These are phyloP conservation scores for Thermoascus crustaceus DNA, from an alignment of 2,329 filamentous ascomycete species.

Conservation along the genomic window DNA sequence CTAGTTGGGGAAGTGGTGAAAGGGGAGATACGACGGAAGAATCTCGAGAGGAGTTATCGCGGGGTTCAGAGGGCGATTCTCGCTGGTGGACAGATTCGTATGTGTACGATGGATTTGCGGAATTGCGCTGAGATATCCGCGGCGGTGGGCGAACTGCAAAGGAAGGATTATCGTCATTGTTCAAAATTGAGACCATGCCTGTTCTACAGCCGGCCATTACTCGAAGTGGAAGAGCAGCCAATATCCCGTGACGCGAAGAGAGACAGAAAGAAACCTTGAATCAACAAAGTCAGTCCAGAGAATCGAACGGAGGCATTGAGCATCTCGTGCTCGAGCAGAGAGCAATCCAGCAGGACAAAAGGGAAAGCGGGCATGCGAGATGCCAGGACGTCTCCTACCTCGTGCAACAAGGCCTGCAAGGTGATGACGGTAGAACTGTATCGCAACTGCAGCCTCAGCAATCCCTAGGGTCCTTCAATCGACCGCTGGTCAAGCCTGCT, in stretches of 20 bases:
- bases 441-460: too few relatives aligned
- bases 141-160: constrained; percentile 34
- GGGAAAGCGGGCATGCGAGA: too few relatives aligned
- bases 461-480: too few relatives aligned
- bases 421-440: too few relatives aligned
- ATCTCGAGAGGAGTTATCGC: constrained; percentile 4
- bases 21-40: neutral
- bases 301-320: too few relatives aligned
- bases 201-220: constrained; percentile 25
- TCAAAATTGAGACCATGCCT: constrained; percentile 37
- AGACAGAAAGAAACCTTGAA: too few relatives aligned
- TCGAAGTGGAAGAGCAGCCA: constrained; percentile 2
- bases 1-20: neutral
- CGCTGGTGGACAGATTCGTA: constrained; percentile 6
- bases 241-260: neutral
- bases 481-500: too few relatives aligned
- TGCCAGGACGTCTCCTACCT: too few relatives aligned
- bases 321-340: too few relatives aligned
- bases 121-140: constrained; percentile 14
- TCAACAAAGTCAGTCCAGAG: too few relatives aligned
- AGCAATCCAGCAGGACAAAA: too few relatives aligned
- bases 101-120: constrained; percentile 6
- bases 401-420: too few relatives aligned
- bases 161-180: constrained; percentile 41
- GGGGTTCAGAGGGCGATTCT: constrained; percentile 3